Evolutionary conservation across 805 yeast species (phyloP).

Genomic region (Zygotorulaspora danielsina): DNA sequence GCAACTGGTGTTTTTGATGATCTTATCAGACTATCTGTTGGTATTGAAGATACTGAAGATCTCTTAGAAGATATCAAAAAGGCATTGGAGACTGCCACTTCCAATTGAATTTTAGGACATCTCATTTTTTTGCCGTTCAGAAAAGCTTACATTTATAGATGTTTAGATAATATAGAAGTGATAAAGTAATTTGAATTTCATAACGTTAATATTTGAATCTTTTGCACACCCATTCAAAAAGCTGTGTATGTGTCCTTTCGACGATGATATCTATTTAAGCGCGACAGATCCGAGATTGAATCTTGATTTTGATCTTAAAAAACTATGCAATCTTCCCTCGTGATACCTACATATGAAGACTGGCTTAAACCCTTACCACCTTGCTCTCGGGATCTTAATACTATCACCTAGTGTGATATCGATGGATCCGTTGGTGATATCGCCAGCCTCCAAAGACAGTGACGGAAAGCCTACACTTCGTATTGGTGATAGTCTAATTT

Average conservation of each 20-base stretch:
- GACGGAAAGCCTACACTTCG: constrained; percentile 11
- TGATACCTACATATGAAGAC: background rate
- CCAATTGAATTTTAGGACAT: constrained; percentile 4
- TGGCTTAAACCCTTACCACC: too few relatives aligned
- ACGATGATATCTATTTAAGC: background rate
- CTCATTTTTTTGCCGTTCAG: too few relatives aligned
- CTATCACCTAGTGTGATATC: background rate
- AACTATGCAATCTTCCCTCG: background rate
- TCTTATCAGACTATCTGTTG: constrained; percentile 76
- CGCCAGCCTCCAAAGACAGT: constrained; percentile 1
- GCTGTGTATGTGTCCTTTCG: background rate
- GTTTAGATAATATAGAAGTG: background rate
- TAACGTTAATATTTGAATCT: too few relatives aligned
- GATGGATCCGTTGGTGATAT: background rate
- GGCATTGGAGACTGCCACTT: constrained; percentile 49
- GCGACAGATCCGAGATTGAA: too few relatives aligned
- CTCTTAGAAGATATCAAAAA: constrained; percentile 64
- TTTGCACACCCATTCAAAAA: too few relatives aligned
- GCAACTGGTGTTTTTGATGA: constrained; percentile 77
- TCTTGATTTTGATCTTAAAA: too few relatives aligned
- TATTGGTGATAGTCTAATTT: constrained; percentile 20
- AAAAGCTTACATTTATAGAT: too few relatives aligned
- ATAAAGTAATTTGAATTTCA: too few relatives aligned
- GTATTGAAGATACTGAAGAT: constrained; percentile 81
- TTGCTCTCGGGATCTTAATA: too few relatives aligned